Conservation (phyloP, 495 filamentous ascomycete genomes). For the Cladorrhinum samala region DNA sequence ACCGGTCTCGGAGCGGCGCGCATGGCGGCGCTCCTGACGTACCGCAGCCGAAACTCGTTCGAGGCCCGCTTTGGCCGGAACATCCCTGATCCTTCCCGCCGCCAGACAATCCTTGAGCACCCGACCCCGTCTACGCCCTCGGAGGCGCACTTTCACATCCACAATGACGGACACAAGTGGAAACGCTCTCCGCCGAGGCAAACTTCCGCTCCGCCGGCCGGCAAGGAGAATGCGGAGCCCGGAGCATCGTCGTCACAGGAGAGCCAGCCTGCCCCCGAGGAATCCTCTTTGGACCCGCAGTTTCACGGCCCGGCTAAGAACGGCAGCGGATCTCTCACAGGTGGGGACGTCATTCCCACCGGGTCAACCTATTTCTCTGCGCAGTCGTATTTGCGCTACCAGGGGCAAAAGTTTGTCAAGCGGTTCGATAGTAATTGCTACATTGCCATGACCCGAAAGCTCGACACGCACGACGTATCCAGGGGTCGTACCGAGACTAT, state of each 20-base stretch:
- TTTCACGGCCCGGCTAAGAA: constrained; percentile 58
- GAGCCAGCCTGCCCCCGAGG: not conserved
- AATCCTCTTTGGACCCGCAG: constrained; percentile 57
- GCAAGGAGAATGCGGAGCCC: constrained; percentile 31
- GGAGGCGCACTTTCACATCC: constrained; percentile 86
- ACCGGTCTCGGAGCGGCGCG: constrained; percentile 88
- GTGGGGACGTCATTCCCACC: constrained; percentile 41
- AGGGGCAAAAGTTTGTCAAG: constrained; percentile 92
- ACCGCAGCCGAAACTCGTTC: constrained; percentile 93
- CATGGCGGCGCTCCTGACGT: constrained; percentile 94
- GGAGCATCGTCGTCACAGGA: constrained; percentile 2
- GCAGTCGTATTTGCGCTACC: constrained; percentile 96
- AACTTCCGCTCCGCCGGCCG: constrained; percentile 28
- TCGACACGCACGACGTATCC: constrained; percentile 96
- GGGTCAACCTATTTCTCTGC: constrained; percentile 90
- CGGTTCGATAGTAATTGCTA: constrained; percentile 98
- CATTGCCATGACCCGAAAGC: constrained; percentile 95
- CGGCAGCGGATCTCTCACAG: constrained; percentile 20
- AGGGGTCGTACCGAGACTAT: constrained; percentile 61
- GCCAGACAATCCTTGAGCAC: constrained; percentile 68
- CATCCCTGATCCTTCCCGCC: constrained; percentile 73
- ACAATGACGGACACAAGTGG: constrained; percentile 87
- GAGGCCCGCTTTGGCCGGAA: constrained; percentile 93
- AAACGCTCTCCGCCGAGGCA: constrained; percentile 21
- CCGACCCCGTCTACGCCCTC: constrained; percentile 57